Base-by-base conservation (phyloP, 2,329 filamentous ascomycete genomes). In the Diaporthe nobilis region DNA sequence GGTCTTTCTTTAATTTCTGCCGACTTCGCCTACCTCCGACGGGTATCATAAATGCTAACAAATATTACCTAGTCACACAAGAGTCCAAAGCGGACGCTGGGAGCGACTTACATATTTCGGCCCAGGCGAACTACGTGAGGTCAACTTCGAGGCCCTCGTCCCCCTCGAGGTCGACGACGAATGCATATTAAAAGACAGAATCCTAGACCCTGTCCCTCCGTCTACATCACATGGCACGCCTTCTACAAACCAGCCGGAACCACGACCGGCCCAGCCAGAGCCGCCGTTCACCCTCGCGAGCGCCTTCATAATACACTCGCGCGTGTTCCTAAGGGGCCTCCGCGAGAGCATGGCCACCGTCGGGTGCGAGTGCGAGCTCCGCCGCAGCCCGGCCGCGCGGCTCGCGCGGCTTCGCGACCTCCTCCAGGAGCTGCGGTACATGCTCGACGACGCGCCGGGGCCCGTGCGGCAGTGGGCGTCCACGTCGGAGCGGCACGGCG, bases 231-330 rank as follows among this genome's bases (percentile, higher is more conserved):
- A 53, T 3, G 31, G 31, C 22, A 37, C 44, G 20, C 22, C 63
- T 3, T 3, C 63, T 81, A 0, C 81, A 80, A 22, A 84, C 84
- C 63, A 79, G 78, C 15, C 82, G 81, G 1, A 77, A 83, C 2
- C 82, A 83, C 53, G 78, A 83, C 3, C 82, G 82, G 42, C 79
- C 28, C 28, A 28, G 28, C 28, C 28, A 3, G 28, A 2, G 28
- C 20, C 82, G 68, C 81, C 79, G 0, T 83, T 85, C 57, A 77
- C 84, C 4, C 78, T 84, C 15, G 84, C 84, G 68, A 85, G 83
- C 74, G 83, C 80, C 0, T 85, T 84, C 55, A 71, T n/a, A 28
- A n/a, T 71, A 9, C 68, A 71, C 22, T 85, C 83, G 82, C 74
- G 84, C 17, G 79, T 82, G 12, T 84, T 84, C 22, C 84, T 71